These are phyloP conservation scores for Colletotrichum tabaci DNA, from an alignment of 2,329 filamentous ascomycete species.

Conservation along the genomic window DNA sequence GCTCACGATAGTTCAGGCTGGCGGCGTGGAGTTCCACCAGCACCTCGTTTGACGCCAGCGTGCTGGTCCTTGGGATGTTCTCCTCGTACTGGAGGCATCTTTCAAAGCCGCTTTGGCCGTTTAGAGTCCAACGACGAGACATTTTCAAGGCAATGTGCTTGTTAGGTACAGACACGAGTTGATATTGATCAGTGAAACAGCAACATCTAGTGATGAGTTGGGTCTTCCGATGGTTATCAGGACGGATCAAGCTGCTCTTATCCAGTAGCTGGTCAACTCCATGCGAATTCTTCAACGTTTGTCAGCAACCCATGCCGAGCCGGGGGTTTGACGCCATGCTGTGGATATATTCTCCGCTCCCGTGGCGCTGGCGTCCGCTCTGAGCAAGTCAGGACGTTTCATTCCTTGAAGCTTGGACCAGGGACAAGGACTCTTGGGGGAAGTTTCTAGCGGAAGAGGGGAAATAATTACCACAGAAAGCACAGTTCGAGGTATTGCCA, in stretches of 20 bases:
- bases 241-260: too few species aligned
- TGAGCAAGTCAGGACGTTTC: background rate
- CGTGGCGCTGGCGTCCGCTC: background rate
- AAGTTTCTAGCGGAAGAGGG: background rate
- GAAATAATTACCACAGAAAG: background rate
- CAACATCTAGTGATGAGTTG: background rate
- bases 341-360: background rate
- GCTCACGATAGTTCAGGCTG: conserved; percentile 65
- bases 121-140: conserved; percentile 52
- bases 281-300: background rate
- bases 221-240: background rate
- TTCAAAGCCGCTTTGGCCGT: conserved; percentile 53
- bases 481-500: background rate
- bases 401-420: background rate
- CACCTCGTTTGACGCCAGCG: conserved; percentile 71
- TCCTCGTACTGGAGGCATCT: conserved; percentile 52
- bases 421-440: too few species aligned
- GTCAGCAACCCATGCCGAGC: background rate
- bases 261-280: too few species aligned
- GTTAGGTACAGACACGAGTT: background rate
- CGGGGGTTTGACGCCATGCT: background rate
- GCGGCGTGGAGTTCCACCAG: conserved; percentile 70
- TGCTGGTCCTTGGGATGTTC: conserved; percentile 42
- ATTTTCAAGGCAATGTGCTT: conserved; percentile 36
- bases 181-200: background rate